Evolutionary conservation across 306 rosid species (phyloP).

Genomic region (Corylus avellana): DNA sequence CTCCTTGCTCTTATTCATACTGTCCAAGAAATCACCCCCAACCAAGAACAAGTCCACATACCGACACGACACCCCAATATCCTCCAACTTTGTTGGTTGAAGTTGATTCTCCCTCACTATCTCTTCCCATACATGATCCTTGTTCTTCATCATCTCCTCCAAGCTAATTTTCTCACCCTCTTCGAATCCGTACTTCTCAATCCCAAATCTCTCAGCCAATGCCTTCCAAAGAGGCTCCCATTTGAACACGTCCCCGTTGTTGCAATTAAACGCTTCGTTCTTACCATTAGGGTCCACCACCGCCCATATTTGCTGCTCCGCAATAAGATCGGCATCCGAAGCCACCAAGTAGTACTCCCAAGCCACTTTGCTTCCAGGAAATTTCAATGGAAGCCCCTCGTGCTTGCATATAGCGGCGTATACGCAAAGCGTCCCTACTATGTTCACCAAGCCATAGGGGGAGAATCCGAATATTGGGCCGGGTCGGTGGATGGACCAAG

Average conservation of each 20-base stretch:
- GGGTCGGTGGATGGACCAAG: constrained; percentile 68
- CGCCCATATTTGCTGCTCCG: constrained; percentile 82
- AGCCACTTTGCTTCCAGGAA: constrained; percentile 52
- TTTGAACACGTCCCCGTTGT: constrained; percentile 59
- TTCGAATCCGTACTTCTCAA: constrained; percentile 61
- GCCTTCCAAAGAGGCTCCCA: constrained; percentile 71
- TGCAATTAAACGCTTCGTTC: constrained; percentile 67
- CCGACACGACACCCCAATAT: constrained; percentile 57
- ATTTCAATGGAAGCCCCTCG: constrained; percentile 51
- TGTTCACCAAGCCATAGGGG: constrained; percentile 60
- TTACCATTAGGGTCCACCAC: constrained; percentile 68
- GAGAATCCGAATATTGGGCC: constrained; percentile 58
- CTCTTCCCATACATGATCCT: constrained; percentile 55
- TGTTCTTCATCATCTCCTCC: constrained; percentile 53
- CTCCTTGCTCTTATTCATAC: constrained; percentile 71
- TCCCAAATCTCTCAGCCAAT: constrained; percentile 67
- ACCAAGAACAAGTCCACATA: constrained; percentile 29
- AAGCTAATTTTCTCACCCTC: constrained; percentile 37
- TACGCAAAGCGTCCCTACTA: constrained; percentile 44
- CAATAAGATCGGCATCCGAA: constrained; percentile 71
- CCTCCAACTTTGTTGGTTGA: constrained; percentile 38
- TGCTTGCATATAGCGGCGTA: constrained; percentile 75
- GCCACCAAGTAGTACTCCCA: constrained; percentile 47
- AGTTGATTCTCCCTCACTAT: constrained; percentile 58
- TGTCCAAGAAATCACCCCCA: constrained; percentile 14